Conservation (phyloP, 164 flowering plant species). For the Magnolia changhungtana region DNA sequence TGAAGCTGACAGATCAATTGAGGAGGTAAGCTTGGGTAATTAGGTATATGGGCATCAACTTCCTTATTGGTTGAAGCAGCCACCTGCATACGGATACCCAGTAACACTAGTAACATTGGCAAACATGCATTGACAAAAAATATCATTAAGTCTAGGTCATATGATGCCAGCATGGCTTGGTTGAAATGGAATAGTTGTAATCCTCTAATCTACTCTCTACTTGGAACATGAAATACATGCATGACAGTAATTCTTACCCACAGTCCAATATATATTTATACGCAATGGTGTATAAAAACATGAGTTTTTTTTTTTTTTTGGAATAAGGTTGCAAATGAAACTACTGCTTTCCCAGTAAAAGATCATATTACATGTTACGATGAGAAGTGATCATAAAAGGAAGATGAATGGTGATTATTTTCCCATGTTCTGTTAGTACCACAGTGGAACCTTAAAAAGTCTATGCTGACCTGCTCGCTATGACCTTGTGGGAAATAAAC, state of each 20-base stretch:
- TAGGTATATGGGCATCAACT: conserved; percentile 85
- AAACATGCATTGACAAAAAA: too few relatives aligned
- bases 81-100: conserved; percentile 38
- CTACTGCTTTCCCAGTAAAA: not conserved
- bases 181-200: too few relatives aligned
- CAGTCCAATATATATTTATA: too few relatives aligned
- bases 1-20: conserved; percentile 92
- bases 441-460: not conserved
- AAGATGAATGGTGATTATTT: not conserved
- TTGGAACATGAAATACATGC: too few relatives aligned
- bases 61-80: conserved; percentile 87
- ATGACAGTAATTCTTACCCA: too few relatives aligned
- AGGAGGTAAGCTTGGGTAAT: conserved; percentile 84
- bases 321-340: not conserved
- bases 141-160: not conserved
- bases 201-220: too few relatives aligned
- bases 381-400: not conserved
- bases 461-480: conserved; percentile 72
- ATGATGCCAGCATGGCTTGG: not conserved
- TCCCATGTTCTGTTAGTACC: not conserved
- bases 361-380: not conserved
- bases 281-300: too few relatives aligned
- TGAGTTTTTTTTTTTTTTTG: too few relatives aligned
- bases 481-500: conserved; percentile 95
- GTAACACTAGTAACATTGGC: not conserved